Percentiles rank a stretch among this genome's conserved stretches.
These are phyloP conservation scores for Citeromyces nyonsensis DNA, from an alignment of 805 yeast species.

Conservation along the genomic window DNA sequence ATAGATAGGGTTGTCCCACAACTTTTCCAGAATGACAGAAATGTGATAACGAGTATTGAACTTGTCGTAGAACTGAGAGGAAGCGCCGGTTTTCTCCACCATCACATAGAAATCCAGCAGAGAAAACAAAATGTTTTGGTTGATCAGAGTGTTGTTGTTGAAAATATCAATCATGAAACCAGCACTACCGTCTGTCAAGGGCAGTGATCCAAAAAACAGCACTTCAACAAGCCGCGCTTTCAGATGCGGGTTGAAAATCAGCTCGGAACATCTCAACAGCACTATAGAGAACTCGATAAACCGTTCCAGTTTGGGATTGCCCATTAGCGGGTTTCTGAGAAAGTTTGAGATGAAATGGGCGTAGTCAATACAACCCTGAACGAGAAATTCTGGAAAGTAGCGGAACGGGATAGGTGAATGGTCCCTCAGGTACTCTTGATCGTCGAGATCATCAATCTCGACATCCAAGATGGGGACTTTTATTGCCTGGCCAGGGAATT, in stretches of 20 bases:
- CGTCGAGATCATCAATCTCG: slow-evolving; percentile 53
- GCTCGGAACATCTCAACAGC: slow-evolving; percentile 70
- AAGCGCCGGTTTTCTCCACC: slow-evolving; percentile 92
- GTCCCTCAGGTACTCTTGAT: slow-evolving; percentile 51
- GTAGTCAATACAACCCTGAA: slow-evolving; percentile 72
- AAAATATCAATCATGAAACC: slow-evolving; percentile 66
- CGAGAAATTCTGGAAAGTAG: slow-evolving; percentile 69
- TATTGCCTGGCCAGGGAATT: slow-evolving; percentile 37
- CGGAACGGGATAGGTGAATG: slow-evolving; percentile 66
- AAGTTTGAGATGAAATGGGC: slow-evolving; percentile 37
- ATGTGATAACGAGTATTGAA: slow-evolving; percentile 83
- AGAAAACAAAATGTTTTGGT: slow-evolving; percentile 60
- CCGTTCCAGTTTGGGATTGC: slow-evolving; percentile 32
- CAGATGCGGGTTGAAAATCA: slow-evolving; percentile 85
- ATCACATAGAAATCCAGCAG: slow-evolving; percentile 83
- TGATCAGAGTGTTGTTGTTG: slow-evolving; percentile 45
- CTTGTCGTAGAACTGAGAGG: slow-evolving; percentile 91
- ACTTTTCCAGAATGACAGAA: slow-evolving; percentile 63
- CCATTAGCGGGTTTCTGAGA: slow-evolving; percentile 39
- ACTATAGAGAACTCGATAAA: slow-evolving; percentile 62
- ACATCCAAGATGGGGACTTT: slow-evolving; percentile 44
- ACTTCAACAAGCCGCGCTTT: slow-evolving; percentile 75
- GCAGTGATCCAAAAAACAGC: slow-evolving; percentile 58
- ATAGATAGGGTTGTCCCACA: slow-evolving; percentile 67
- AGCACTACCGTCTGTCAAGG: slow-evolving; percentile 27